These are phyloP conservation scores for Gossypium bickii DNA, from an alignment of 345 rosid genomes.

Conservation along the genomic window DNA sequence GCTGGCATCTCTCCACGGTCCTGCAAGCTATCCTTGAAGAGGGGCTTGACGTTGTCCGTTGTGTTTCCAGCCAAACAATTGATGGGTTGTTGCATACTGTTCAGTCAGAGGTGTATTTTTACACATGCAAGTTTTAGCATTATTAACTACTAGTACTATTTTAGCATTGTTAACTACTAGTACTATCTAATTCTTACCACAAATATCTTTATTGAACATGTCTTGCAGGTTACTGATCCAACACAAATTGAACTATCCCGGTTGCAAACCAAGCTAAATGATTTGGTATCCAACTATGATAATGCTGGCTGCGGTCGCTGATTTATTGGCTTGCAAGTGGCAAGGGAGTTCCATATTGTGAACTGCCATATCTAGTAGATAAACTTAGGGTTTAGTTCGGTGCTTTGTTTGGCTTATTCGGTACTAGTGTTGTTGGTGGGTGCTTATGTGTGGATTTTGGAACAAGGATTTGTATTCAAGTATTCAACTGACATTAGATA, in stretches of 20 bases:
- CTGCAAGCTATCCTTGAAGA: conserved; percentile 30
- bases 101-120: conserved; percentile 31
- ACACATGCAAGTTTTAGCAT: no score
- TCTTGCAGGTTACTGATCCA: conserved; percentile 5
- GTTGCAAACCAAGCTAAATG: conserved; percentile 23
- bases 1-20: conserved; percentile 33
- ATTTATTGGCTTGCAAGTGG: not conserved
- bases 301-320: not conserved
- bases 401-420: not conserved
- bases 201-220: no score
- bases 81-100: conserved; percentile 39
- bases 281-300: not conserved
- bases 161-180: no score
- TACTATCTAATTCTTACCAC: no score
- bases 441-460: not conserved
- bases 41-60: conserved; percentile 34
- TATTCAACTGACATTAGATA: no score
- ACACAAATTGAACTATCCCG: conserved; percentile 13
- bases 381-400: not conserved
- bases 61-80: conserved; percentile 29
- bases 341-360: not conserved
- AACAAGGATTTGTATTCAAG: not conserved
- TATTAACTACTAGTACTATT: no score
- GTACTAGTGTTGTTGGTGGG: not conserved
- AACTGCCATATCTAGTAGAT: not conserved